phyloP scores from a whole-genome alignment of 441 rosid species.

The Bruguiera hainesii region DNA sequence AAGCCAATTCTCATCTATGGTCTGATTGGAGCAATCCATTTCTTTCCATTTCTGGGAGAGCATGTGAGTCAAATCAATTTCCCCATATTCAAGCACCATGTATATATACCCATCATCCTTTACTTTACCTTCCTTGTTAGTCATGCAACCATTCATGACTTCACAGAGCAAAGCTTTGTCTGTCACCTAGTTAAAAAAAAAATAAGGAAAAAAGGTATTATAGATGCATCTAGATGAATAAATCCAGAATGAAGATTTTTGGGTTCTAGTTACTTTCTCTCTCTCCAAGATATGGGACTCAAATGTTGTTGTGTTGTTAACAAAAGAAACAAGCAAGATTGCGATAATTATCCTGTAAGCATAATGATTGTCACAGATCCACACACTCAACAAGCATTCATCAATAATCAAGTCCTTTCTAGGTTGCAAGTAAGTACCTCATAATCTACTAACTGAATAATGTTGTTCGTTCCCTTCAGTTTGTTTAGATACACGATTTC shows the following conservation, averaged over 20 bases:
- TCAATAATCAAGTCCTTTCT: not conserved
- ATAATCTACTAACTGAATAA: conserved; percentile 86
- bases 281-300: too few relatives aligned
- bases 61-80: conserved; percentile 98
- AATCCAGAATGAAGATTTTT: conserved; percentile 3
- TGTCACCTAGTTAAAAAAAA: conserved; percentile 61
- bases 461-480: conserved; percentile 81
- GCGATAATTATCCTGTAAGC: not conserved
- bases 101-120: conserved; percentile 89
- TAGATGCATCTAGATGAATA: conserved; percentile 6
- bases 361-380: not conserved
- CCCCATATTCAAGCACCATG: conserved; percentile 98
- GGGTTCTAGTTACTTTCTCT: too few relatives aligned
- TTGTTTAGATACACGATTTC: conserved; percentile 87
- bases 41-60: conserved; percentile 96
- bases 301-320: too few relatives aligned
- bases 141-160: conserved; percentile 72
- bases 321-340: not conserved
- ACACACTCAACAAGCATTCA: not conserved
- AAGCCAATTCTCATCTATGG: conserved; percentile 95
- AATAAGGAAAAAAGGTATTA: conserved; percentile 39
- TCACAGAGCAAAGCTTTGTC: conserved; percentile 79
- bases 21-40: conserved; percentile 55
- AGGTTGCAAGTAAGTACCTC: conserved; percentile 55
- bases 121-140: conserved; percentile 81